Evolutionary conservation across 1,139 yeast genomes (phyloP), one percentile per base, ranked within the genome.

Genomic region (Scheffersomyces segobiensis): DNA sequence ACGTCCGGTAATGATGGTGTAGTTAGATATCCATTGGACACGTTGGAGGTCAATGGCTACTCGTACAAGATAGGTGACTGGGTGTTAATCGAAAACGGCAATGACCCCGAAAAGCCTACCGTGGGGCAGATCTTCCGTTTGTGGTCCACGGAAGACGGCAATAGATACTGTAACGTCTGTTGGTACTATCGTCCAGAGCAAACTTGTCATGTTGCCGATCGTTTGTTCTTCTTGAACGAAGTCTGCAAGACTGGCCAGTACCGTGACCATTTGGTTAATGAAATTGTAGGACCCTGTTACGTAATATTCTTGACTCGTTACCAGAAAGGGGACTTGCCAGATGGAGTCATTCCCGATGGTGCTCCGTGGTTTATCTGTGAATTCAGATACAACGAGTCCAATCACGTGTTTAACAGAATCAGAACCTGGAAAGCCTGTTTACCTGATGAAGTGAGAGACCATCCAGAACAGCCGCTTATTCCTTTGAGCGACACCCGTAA

Each of bases 151-250:
- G 83, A 85, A 57, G 97, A 93, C 67, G 96, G 96, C 18, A 88
- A 90, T 62, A 83, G 88, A 61, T 93, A 95, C 86, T 84, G 95
- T 69, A 95, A 95, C 69, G 97, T 92, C 49, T 95, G 99, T 78
- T 95, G 99, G 99, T 95, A 93, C 75, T 90, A 91, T 69, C 87
- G 98, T 61, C 97, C 99, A 0, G 98, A 95, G 72, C 98, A 96
- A 79, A 95, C 99, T 0, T 96, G 96, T 53, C 99, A 95, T 73
- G 85, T 96, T 65, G 89, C 83, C 56, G 98, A 95, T 73, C 82
- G 97, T 69, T 78, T 93, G 59, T 95, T 96, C 71, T 91, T 90
- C 73, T 92, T 89, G 66, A 93, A 95, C 69, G 99, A 95, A 75
- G 98, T 95, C 46, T 92, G 96, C 73, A 95, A 95, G 74, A 90